Evolutionary conservation across 768 basidiomycete species (phyloP), one percentile per base, ranked within the genome.

Genomic region (Tephrocybe sp.): DNA sequence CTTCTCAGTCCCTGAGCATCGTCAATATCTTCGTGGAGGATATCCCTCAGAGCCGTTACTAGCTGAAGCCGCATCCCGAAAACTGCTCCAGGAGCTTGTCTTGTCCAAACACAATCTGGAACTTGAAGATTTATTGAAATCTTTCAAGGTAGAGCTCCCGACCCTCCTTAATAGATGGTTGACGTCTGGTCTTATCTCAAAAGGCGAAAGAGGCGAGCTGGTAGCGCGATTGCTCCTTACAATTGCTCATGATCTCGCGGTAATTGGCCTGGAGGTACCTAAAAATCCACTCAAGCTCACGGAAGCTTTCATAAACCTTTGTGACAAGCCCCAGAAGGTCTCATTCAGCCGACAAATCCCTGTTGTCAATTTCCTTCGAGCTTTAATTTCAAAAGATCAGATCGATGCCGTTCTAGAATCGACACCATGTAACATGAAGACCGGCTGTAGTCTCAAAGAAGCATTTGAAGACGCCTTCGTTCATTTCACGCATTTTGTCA

Each of bases 141-240:
- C 3, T 12, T 40, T 46, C 22, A 40, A 47, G 11, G 4, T 4
- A 1, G 13, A 13, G 4, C 14, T 46, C 22, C 49, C 41, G 1
- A 5, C 3, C 3, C 4, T 38, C 30, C 34, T 42, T 12, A 16
- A 19, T 16, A 14, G 5, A 1, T 53, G 35, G 34, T 12, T 48
- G 10, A 1, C 4, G 0, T 11, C 6, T 4, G 52, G 52, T 1
- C 42, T 53, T 17, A 42, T 53, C 14, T 19, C 26, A 14, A 31
- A 41, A 26, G 40, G 32, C 1, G 0, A 39, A n/a, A 30, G 49
- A n/a, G 52, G 46, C 13, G 52, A 53, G 23, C 12, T 53, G 35
- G 46, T 53, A 2, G 46, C 52, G 1, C 34, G 47, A 26, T 17
- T 44, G 7, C 47, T 53, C 12, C 35, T 51, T 4, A 51, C 33